These are phyloP conservation scores for Mortierella sp. DNA, from an alignment of 371 early-diverging fungal species.

Conservation along the genomic window DNA sequence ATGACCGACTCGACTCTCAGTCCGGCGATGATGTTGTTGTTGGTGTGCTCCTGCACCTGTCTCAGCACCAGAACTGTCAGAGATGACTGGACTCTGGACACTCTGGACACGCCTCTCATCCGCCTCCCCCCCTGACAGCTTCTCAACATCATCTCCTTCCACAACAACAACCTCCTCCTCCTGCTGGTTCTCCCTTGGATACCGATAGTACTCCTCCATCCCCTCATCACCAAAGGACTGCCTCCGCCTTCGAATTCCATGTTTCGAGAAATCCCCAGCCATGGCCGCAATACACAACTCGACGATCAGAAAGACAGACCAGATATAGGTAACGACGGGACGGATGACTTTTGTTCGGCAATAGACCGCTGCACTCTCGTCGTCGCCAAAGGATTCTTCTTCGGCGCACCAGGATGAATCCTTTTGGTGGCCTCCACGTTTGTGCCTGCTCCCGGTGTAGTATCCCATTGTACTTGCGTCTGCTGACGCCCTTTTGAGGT, in stretches of 20 bases:
- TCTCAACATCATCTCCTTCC: not conserved
- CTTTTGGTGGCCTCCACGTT: not conserved
- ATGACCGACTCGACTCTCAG: not conserved
- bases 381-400: conserved; percentile 44
- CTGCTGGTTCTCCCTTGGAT: too few relatives aligned
- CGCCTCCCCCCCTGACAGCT: not conserved
- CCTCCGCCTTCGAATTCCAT: not conserved
- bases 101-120: not conserved
- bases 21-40: not conserved
- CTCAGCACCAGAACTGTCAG: not conserved
- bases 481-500: not conserved
- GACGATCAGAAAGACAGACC: conserved; percentile 29
- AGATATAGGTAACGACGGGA: conserved; percentile 32
- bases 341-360: conserved; percentile 35
- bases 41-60: not conserved
- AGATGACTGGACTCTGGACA: not conserved
- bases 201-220: too few relatives aligned
- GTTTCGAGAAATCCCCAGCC: conserved; percentile 29
- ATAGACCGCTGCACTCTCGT: conserved; percentile 37
- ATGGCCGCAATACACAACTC: conserved; percentile 31
- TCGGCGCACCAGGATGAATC: conserved; percentile 25
- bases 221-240: not conserved
- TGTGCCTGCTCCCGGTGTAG: not conserved
- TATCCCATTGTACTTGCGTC: not conserved
- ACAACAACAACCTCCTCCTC: not conserved